Percentiles rank a stretch among this genome's conserved stretches.
These are phyloP conservation scores for Xylariales sp. DNA, from an alignment of 2,329 filamentous ascomycete species.

Conservation along the genomic window DNA sequence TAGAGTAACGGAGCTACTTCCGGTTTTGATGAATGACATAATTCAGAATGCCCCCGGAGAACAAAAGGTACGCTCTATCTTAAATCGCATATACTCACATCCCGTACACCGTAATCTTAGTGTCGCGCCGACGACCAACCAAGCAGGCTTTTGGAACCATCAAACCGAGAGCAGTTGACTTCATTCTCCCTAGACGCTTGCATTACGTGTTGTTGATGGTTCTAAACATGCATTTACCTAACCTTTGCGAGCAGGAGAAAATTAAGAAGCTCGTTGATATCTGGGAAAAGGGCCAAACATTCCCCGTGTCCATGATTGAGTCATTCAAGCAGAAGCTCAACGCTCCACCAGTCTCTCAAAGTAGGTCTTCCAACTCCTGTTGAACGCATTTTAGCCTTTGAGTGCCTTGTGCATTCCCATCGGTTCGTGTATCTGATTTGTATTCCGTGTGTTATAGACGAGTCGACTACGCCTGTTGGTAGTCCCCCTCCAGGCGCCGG, in stretches of 20 bases:
- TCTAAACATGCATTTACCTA: constrained; percentile 57
- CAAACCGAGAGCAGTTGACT: constrained; percentile 19
- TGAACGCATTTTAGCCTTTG: constrained; percentile 18
- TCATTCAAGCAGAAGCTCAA: constrained; percentile 85
- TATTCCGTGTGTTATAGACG: constrained; percentile 64
- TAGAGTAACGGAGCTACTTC: constrained; percentile 95
- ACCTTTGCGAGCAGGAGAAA: constrained; percentile 79
- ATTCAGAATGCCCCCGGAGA: constrained; percentile 87
- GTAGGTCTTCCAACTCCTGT: constrained; percentile 64
- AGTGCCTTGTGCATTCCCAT: constrained; percentile 22
- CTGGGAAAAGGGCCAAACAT: constrained; percentile 95
- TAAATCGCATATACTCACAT: constrained; percentile 48
- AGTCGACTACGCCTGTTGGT: constrained; percentile 77
- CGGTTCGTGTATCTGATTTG: constrained; percentile 54
- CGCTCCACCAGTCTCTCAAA: constrained; percentile 66
- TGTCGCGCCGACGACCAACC: constrained; percentile 39
- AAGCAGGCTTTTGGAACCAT: constrained; percentile 35
- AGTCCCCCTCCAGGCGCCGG: constrained; percentile 64
- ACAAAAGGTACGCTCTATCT: constrained; percentile 87
- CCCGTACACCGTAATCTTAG: constrained; percentile 48
- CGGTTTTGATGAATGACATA: constrained; percentile 95
- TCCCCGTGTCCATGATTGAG: constrained; percentile 81
- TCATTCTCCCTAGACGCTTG: constrained; percentile 24
- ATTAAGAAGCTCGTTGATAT: constrained; percentile 96
- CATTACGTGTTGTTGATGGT: constrained; percentile 38